Evolutionary conservation across 352 stramenopile genomes (phyloP), one percentile per base, ranked within the genome.

Genomic region (Achlya hypogyna): DNA sequence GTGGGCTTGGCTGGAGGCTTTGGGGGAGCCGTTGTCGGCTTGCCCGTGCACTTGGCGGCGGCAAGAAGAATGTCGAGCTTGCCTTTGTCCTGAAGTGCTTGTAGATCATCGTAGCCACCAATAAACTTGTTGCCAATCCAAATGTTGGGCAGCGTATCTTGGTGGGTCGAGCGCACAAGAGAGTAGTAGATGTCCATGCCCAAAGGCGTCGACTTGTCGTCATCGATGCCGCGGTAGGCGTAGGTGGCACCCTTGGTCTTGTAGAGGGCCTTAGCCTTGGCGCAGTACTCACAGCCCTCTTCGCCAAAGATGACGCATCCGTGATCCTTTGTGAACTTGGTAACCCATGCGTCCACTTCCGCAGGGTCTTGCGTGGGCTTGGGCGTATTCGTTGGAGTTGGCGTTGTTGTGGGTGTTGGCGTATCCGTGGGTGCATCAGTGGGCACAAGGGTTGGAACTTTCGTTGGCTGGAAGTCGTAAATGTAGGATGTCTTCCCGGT

Each of bases 101-200:
- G 82, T 5, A 90, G 96, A 60, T 98, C 88, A 74, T 98, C 94
- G 65, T 95, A 93, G 49, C 96, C 96, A 62, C 96, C 96, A 51
- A 98, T 82, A 75, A 91, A 95, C 68, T 97, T 89, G 63, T 90
- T 89, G 64, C 91, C 93, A 58, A 99, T 93, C 74, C 98, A 99
- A 38, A 99, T 93, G 74, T 99, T 98, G 0, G 97, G 96, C 45
- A 99, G 96, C 3, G 94, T 98, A 53, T 86, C 84, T 69, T 98
- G 94, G 63, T 89, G 90, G 31, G 95, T 98, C 59, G 98, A 78
- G 28, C 84, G 71, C 53, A 91, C 77, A 29, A 99, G 77, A 51
- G 90, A 96, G 34, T 75, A 72, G 77, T 99, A 95, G 69, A 99
- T 96, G 27, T 87, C 83, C 14, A 65, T 65, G 56, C 96, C 95